Evolutionary conservation across 2,329 filamentous ascomycete species (phyloP).

Genomic region (Westerdykella ornata): DNA sequence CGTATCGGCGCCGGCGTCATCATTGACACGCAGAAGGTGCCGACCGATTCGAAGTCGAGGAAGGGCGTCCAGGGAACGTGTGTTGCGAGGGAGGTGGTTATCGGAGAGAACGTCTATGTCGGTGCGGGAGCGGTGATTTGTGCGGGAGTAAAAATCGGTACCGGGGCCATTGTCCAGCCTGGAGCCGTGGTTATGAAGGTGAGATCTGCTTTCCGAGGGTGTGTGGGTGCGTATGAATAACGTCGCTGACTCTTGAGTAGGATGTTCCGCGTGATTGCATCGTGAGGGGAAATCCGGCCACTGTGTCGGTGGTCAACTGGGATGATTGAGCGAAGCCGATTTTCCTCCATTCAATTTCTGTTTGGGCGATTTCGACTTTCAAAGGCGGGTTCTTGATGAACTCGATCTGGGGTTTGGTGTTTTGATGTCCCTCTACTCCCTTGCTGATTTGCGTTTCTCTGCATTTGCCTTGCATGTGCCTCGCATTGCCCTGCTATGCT

Average conservation of each 20-base stretch:
- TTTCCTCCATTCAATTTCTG: too few species aligned
- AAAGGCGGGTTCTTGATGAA: too few species aligned
- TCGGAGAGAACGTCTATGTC: constrained; percentile 66
- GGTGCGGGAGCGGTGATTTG: constrained; percentile 57
- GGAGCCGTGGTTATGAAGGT: constrained; percentile 52
- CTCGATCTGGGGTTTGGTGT: too few species aligned
- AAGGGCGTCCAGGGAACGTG: constrained; percentile 68
- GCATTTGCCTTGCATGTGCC: too few species aligned
- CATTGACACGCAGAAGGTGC: constrained; percentile 69
- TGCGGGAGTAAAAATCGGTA: constrained; percentile 50
- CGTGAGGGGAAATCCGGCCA: constrained; percentile 45
- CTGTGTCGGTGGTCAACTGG: constrained; percentile 23
- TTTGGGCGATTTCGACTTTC: too few species aligned
- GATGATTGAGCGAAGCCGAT: constrained; percentile 4
- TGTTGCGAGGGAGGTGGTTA: constrained; percentile 63
- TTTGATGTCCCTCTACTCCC: too few species aligned
- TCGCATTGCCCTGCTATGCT: too few species aligned
- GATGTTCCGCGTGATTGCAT: constrained; percentile 44
- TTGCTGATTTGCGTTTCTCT: too few species aligned
- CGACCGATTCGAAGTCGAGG: constrained; percentile 64
- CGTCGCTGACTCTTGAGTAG: constrained; percentile 25
- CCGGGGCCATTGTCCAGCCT: constrained; percentile 48
- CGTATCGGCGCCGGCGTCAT: constrained; percentile 72
- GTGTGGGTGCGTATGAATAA: background rate
- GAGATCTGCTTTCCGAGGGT: constrained; percentile 28